Percentiles rank a stretch among this genome's conserved stretches.
phyloP scores from a whole-genome alignment of 1,284 basidiomycete genomes.

The Leccinum pallidistipes region DNA sequence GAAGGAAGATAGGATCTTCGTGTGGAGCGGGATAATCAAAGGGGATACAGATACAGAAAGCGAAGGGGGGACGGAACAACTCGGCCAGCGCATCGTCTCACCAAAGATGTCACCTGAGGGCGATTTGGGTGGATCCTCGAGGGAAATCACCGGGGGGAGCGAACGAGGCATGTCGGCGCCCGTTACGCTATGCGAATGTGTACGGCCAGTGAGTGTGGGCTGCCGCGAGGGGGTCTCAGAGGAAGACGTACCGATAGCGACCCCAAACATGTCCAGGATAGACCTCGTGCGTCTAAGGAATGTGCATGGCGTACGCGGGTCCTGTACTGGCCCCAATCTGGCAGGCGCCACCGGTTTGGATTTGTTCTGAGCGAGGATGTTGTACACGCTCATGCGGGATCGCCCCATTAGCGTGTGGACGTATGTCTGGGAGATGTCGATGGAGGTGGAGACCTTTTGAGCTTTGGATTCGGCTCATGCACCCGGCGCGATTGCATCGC shows the following conservation, averaged over 20 bases:
- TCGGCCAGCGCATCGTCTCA: conserved; percentile 62
- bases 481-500: conserved; percentile 55
- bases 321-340: conserved; percentile 17
- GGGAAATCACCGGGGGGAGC: conserved; percentile 16
- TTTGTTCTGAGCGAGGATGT: conserved; percentile 54
- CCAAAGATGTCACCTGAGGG: conserved; percentile 58
- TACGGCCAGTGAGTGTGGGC: conserved; percentile 48
- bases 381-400: conserved; percentile 66
- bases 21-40: conserved; percentile 59
- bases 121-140: conserved; percentile 16
- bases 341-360: conserved; percentile 41
- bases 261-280: conserved; percentile 58
- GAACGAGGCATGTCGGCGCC: conserved; percentile 59
- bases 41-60: conserved; percentile 34
- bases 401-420: conserved; percentile 37
- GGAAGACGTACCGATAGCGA: conserved; percentile 26
- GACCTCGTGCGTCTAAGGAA: conserved; percentile 64
- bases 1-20: conserved; percentile 36
- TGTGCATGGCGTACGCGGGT: conserved; percentile 24
- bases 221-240: conserved; percentile 25
- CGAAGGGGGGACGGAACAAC: conserved; percentile 38
- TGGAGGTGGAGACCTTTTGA: conserved; percentile 35
- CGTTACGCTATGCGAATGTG: conserved; percentile 77
- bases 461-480: conserved; percentile 35
- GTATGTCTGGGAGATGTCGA: conserved; percentile 22